Evolutionary conservation across 2,329 filamentous ascomycete genomes (phyloP).

Genomic region (Botryotinia globosa): DNA sequence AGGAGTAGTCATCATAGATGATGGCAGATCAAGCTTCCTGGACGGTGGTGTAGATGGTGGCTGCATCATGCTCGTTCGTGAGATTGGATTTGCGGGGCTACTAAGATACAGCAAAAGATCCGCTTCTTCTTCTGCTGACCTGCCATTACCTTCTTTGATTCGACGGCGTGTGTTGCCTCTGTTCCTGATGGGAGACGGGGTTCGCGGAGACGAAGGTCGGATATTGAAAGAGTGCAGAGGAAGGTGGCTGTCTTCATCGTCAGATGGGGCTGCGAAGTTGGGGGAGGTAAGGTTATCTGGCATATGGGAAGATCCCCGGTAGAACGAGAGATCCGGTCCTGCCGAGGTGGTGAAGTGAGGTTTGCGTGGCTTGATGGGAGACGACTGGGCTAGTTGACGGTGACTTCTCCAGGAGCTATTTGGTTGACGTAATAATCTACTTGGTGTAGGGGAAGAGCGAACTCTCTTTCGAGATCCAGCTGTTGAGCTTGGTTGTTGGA

Average conservation of each 20-base stretch:
- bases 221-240: slow-evolving; percentile 72
- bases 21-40: slow-evolving; percentile 68
- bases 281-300: slow-evolving; percentile 60
- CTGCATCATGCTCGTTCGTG: slow-evolving; percentile 60
- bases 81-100: slow-evolving; percentile 67
- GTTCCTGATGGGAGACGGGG: slow-evolving; percentile 66
- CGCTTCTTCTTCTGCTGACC: slow-evolving; percentile 73
- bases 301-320: slow-evolving; percentile 56
- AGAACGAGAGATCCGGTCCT: slow-evolving; percentile 75
- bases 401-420: slow-evolving; percentile 71
- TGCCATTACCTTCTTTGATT: slow-evolving; percentile 52
- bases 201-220: slow-evolving; percentile 79
- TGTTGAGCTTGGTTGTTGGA: slow-evolving; percentile 48
- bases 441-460: slow-evolving; percentile 60
- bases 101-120: slow-evolving; percentile 81
- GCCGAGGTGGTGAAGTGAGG: slow-evolving; percentile 70
- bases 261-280: slow-evolving; percentile 62
- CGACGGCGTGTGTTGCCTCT: slow-evolving; percentile 48
- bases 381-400: slow-evolving; percentile 78
- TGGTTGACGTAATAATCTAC: slow-evolving; percentile 53
- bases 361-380: slow-evolving; percentile 75
- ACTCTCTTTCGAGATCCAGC: slow-evolving; percentile 63
- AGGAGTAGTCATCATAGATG: slow-evolving; percentile 86
- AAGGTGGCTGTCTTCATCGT: slow-evolving; percentile 81
- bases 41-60: slow-evolving; percentile 75